A percentile compares a stretch with the other conserved stretches of the same genome.
These are phyloP conservation scores for Eucalyptus guilfoylei DNA, from an alignment of 345 rosid genomes.

Conservation along the genomic window DNA sequence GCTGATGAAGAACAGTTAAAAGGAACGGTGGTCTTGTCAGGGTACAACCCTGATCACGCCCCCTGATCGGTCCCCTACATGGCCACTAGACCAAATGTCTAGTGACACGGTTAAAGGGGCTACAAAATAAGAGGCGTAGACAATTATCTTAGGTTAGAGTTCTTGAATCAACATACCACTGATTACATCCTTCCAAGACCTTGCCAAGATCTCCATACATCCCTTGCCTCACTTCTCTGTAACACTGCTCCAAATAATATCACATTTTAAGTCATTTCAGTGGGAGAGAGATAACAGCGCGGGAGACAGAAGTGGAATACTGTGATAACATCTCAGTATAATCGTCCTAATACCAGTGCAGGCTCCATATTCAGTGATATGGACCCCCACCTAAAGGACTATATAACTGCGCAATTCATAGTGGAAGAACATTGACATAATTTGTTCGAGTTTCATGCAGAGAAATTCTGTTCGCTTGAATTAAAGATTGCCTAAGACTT, in stretches of 20 bases:
- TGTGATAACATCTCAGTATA: neutral
- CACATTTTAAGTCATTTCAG: neutral
- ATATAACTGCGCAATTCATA: neutral
- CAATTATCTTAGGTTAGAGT: neutral
- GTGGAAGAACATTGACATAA: neutral
- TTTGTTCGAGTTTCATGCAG: neutral
- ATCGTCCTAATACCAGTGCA: neutral
- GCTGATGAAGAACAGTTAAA: neutral
- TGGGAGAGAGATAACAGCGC: neutral
- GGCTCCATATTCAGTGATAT: neutral
- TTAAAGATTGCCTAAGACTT: neutral
- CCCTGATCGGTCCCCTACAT: neutral
- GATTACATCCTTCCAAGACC: conserved; percentile 68
- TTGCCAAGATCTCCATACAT: conserved; percentile 66
- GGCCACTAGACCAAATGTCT: neutral
- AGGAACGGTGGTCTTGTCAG: neutral
- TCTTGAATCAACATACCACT: conserved; percentile 37
- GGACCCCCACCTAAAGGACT: neutral
- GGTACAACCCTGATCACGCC: neutral
- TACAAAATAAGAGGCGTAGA: neutral
- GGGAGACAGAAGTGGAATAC: neutral
- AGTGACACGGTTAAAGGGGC: neutral
- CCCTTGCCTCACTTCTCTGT: conserved; percentile 56
- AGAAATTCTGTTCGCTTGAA: neutral
- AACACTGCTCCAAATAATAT: conserved; percentile 26